Conservation (phyloP, 345 rosid species). For the Melaleuca quinquenervia region DNA sequence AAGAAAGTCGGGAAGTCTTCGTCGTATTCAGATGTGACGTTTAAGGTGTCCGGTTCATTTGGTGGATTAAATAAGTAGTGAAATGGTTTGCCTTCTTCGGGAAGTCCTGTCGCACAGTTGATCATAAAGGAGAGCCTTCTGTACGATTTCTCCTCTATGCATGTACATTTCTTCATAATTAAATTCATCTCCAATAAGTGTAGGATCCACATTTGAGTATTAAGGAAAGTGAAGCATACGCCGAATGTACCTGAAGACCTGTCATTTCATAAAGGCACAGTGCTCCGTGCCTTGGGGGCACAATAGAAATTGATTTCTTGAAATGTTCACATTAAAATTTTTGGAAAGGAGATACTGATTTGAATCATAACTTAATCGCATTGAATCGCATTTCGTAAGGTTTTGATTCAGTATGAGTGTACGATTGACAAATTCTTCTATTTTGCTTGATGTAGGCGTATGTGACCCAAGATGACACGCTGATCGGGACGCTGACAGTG, state of each 20-base stretch:
- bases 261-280: neutral
- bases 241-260: neutral
- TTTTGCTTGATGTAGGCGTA: conserved; percentile 40
- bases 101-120: neutral
- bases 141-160: neutral
- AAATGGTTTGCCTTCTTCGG: neutral
- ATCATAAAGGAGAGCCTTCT: neutral
- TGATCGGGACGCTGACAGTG: conserved; percentile 88
- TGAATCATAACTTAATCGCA: neutral
- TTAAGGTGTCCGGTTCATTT: neutral
- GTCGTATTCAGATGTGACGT: neutral
- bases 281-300: neutral
- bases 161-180: neutral
- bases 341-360: neutral
- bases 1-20: neutral
- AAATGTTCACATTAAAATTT: neutral
- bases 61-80: neutral
- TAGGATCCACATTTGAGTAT: neutral
- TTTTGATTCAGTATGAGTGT: neutral
- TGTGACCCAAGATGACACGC: conserved; percentile 96
- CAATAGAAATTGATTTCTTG: neutral
- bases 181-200: neutral
- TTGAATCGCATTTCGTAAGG: neutral
- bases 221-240: neutral
- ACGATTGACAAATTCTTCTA: neutral